Percentiles rank a stretch among this genome's conserved stretches.
phyloP scores from a whole-genome alignment of 2,329 filamentous ascomycete species.

The Fusarium torreyae region DNA sequence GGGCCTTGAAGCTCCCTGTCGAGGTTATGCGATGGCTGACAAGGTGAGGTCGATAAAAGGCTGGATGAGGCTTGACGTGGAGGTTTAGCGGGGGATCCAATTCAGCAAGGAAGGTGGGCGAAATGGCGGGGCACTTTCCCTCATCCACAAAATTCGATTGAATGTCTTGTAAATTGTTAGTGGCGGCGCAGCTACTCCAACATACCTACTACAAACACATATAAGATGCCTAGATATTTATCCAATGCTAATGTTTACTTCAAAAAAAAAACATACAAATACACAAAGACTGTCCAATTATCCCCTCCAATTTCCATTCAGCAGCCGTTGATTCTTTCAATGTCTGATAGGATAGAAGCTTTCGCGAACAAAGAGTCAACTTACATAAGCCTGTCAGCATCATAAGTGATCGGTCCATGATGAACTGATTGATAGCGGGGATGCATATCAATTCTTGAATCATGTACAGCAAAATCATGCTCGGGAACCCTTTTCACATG shows the following conservation, averaged over 20 bases:
- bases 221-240: not conserved
- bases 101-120: slow-evolving; percentile 36
- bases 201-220: not conserved
- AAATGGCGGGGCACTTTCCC: slow-evolving; percentile 48
- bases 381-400: not conserved
- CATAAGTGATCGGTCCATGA: slow-evolving; percentile 7
- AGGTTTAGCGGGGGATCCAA: slow-evolving; percentile 48
- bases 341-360: too few relatives aligned
- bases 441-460: not conserved
- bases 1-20: not conserved
- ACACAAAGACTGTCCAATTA: too few relatives aligned
- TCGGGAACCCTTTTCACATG: slow-evolving; percentile 15
- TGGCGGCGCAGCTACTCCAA: slow-evolving; percentile 20
- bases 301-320: too few relatives aligned
- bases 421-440: slow-evolving; percentile 5
- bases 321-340: too few relatives aligned
- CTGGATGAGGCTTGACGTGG: slow-evolving; percentile 49
- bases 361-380: not conserved
- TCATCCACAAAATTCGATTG: slow-evolving; percentile 37
- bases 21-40: slow-evolving; percentile 18
- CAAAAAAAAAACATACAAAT: too few relatives aligned
- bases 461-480: not conserved
- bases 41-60: slow-evolving; percentile 33
- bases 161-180: slow-evolving; percentile 37
- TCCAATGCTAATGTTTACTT: too few relatives aligned